phyloP scores from a whole-genome alignment of 148 eudicot genomes.

The Euryodendron excelsum region DNA sequence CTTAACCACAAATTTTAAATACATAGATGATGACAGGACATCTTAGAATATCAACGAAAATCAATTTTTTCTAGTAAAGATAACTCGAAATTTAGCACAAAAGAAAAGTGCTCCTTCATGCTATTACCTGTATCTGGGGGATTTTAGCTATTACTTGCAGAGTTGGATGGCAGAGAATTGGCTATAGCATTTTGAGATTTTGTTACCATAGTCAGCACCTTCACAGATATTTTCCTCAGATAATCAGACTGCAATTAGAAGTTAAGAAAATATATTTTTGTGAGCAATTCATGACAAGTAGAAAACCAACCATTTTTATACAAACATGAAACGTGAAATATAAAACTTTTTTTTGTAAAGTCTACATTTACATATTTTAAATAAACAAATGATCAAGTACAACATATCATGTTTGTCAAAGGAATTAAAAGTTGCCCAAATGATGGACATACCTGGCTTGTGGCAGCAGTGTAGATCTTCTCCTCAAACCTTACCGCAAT shows the following conservation, averaged over 20 bases:
- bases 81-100: too few relatives aligned
- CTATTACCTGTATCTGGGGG: constrained; percentile 69
- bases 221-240: constrained; percentile 75
- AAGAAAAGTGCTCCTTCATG: background rate
- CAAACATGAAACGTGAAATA: background rate
- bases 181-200: constrained; percentile 54
- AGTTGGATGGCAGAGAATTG: constrained; percentile 48
- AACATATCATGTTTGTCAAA: background rate
- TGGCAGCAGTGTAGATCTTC: constrained; percentile 68
- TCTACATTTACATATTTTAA: background rate
- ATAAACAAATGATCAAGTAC: background rate
- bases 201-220: constrained; percentile 82
- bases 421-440: background rate
- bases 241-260: constrained; percentile 70
- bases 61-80: too few relatives aligned
- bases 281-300: background rate
- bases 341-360: background rate
- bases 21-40: background rate
- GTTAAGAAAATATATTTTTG: background rate
- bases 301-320: background rate
- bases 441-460: constrained; percentile 66
- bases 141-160: constrained; percentile 43
- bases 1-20: too few relatives aligned
- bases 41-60: background rate
- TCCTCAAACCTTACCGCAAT: constrained; percentile 89